These are phyloP conservation scores for Boletus pseudopeckii DNA, from an alignment of 768 basidiomycete genomes.

Conservation along the genomic window DNA sequence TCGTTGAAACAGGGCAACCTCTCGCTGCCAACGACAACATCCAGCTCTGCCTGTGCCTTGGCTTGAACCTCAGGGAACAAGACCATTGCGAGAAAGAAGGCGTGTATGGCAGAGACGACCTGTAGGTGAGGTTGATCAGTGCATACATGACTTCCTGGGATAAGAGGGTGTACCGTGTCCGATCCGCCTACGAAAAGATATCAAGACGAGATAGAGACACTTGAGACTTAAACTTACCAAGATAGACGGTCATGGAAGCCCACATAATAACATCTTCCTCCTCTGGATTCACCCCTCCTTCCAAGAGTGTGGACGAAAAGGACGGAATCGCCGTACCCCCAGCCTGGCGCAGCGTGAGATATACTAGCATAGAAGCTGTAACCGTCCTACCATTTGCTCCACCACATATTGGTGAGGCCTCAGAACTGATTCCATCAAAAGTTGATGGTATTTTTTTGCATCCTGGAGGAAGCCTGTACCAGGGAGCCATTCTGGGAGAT, in stretches of 20 bases:
- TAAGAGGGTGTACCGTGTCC: slow-evolving; percentile 39
- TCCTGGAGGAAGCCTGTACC: slow-evolving; percentile 33
- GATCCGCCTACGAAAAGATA: slow-evolving; percentile 34
- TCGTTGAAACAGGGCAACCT: slow-evolving; percentile 22
- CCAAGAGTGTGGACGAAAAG: slow-evolving; percentile 16
- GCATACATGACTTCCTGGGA: slow-evolving; percentile 35
- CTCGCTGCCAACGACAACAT: slow-evolving; percentile 19
- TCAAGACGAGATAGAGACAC: background rate
- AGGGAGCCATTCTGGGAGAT: slow-evolving; percentile 33
- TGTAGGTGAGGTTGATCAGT: background rate
- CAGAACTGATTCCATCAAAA: slow-evolving; percentile 39
- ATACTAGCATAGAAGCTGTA: background rate
- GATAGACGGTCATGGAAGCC: slow-evolving; percentile 5
- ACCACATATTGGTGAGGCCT: slow-evolving; percentile 44
- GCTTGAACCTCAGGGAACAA: slow-evolving; percentile 24
- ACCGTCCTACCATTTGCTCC: slow-evolving; percentile 41
- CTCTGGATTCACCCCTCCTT: slow-evolving; percentile 7
- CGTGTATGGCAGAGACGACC: slow-evolving; percentile 14
- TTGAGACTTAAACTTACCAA: background rate
- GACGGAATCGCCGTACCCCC: slow-evolving; percentile 16
- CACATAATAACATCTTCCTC: slow-evolving; percentile 24
- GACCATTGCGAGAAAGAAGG: slow-evolving; percentile 26
- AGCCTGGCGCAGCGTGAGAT: slow-evolving; percentile 11
- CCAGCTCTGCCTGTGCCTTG: slow-evolving; percentile 26
- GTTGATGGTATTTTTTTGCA: slow-evolving; percentile 22